Evolutionary conservation across 2,329 filamentous ascomycete species (phyloP).

Genomic region (Monosporascus ibericus): DNA sequence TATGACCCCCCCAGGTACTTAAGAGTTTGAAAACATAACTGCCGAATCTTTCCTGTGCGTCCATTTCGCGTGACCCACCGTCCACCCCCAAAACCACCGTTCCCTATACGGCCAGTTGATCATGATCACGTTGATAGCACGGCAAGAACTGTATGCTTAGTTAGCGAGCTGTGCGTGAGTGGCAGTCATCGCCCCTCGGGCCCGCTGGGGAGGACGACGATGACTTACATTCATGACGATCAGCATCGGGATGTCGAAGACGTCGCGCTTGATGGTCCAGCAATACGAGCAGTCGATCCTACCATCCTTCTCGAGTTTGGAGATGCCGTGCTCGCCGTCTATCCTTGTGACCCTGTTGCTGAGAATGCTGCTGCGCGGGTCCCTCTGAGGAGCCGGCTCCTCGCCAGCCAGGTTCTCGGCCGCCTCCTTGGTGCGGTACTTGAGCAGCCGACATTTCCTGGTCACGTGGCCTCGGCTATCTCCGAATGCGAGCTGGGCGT

Average conservation of each 20-base stretch:
- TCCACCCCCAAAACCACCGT: neutral
- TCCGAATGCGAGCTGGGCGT: constrained; percentile 85
- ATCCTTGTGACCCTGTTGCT: constrained; percentile 57
- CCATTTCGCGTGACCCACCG: neutral
- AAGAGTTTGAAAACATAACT: constrained; percentile 2
- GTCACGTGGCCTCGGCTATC: constrained; percentile 82
- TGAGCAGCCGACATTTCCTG: constrained; percentile 77
- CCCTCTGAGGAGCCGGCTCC: constrained; percentile 40
- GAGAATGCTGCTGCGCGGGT: constrained; percentile 41
- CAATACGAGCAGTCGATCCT: constrained; percentile 94
- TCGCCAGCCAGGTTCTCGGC: constrained; percentile 31
- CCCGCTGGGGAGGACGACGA: neutral
- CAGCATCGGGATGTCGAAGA: constrained; percentile 97
- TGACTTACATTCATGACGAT: constrained; percentile 90
- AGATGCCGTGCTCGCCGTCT: constrained; percentile 72
- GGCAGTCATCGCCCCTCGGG: too few relatives aligned
- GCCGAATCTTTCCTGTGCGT: neutral
- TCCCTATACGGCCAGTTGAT: constrained; percentile 48
- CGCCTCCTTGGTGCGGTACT: constrained; percentile 74
- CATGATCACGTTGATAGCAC: constrained; percentile 53
- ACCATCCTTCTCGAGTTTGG: constrained; percentile 75
- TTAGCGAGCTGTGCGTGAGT: too few relatives aligned
- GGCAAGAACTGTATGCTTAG: constrained; percentile 44
- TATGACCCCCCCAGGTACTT: neutral
- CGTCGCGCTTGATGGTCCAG: constrained; percentile 94